Evolutionary conservation across 352 stramenopile species (phyloP).

Genomic region (Phytophthora pseudosyringae): DNA sequence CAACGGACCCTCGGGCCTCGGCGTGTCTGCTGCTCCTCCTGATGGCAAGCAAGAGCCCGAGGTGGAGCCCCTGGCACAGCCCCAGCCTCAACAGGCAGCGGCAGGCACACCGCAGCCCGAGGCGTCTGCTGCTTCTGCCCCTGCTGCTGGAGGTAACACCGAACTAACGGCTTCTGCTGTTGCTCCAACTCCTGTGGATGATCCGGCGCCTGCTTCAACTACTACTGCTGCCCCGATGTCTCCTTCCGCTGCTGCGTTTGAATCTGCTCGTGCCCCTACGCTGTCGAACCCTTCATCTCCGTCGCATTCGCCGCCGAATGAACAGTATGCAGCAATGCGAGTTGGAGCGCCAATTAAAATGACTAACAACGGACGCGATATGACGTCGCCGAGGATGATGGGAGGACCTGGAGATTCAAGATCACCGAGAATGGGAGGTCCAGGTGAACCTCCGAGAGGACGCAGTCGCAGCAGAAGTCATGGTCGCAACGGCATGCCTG

Average conservation of each 20-base stretch:
- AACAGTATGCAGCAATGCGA: slow-evolving; percentile 43
- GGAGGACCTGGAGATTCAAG: slow-evolving; percentile 3
- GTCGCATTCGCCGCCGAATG: slow-evolving; percentile 17
- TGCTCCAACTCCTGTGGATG: slow-evolving; percentile 10
- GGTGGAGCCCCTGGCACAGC: slow-evolving; percentile 19
- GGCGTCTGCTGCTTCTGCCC: slow-evolving; percentile 19
- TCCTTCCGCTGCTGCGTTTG: slow-evolving; percentile 32
- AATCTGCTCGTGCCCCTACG: slow-evolving; percentile 32
- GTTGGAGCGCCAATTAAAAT: slow-evolving; percentile 24
- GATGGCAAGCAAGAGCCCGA: slow-evolving; percentile 29
- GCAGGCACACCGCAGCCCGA: slow-evolving; percentile 27
- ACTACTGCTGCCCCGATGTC: slow-evolving; percentile 21
- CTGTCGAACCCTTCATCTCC: slow-evolving; percentile 31
- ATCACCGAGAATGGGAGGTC: slow-evolving; percentile 12
- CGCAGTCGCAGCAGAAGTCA: slow-evolving; percentile 49
- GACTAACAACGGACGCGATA: slow-evolving; percentile 40
- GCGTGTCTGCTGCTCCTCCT: slow-evolving; percentile 32
- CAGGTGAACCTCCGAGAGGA: slow-evolving; percentile 2
- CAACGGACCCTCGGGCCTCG: slow-evolving; percentile 26
- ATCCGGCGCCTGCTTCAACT: not conserved
- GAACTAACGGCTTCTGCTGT: slow-evolving; percentile 40
- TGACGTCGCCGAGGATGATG: slow-evolving; percentile 29
- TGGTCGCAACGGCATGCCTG: slow-evolving; percentile 36
- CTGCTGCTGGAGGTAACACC: slow-evolving; percentile 30
- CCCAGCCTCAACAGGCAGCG: slow-evolving; percentile 19